These are phyloP conservation scores for Dothiorella sarmentorum DNA, from an alignment of 2,329 filamentous ascomycete genomes.

Conservation along the genomic window DNA sequence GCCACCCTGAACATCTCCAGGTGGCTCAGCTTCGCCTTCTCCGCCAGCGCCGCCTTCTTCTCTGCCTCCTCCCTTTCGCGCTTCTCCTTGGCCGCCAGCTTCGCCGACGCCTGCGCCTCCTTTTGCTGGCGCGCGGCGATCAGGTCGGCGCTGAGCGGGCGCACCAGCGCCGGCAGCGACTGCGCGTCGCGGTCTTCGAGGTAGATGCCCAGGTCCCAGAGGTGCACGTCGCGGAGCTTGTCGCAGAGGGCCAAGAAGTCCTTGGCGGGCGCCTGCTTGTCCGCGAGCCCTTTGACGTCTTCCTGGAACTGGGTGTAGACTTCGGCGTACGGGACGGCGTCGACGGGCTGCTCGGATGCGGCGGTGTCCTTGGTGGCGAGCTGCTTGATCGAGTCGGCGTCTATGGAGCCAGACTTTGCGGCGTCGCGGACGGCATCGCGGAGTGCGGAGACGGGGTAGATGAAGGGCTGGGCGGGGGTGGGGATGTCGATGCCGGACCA, in stretches of 20 bases:
- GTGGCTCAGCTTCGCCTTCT: slow-evolving; percentile 57
- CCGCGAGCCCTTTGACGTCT: slow-evolving; percentile 55
- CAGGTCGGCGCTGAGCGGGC: slow-evolving; percentile 60
- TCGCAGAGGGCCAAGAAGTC: slow-evolving; percentile 75
- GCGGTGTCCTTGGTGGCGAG: slow-evolving; percentile 23
- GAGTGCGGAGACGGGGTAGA: slow-evolving; percentile 57
- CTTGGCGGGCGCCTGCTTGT: slow-evolving; percentile 56
- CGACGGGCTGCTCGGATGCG: slow-evolving; percentile 28
- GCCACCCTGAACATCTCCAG: slow-evolving; percentile 56
- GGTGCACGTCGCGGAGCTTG: slow-evolving; percentile 71
- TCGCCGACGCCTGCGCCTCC: slow-evolving; percentile 45
- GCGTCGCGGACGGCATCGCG: slow-evolving; percentile 57
- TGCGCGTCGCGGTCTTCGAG: slow-evolving; percentile 72
- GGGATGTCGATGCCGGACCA: slow-evolving; percentile 66
- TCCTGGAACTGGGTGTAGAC: slow-evolving; percentile 55
- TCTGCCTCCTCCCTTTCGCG: slow-evolving; percentile 59
- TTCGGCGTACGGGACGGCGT: slow-evolving; percentile 45
- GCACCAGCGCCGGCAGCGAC: slow-evolving; percentile 67
- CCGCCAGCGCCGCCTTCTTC: slow-evolving; percentile 52
- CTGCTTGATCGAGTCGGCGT: slow-evolving; percentile 41
- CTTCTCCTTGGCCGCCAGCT: slow-evolving; percentile 44
- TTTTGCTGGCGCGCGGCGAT: slow-evolving; percentile 52
- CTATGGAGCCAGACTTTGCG: slow-evolving; percentile 47
- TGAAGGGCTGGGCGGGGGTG: slow-evolving; percentile 54
- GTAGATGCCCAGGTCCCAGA: slow-evolving; percentile 81